Evolutionary conservation across 2,329 filamentous ascomycete species (phyloP).

Genomic region (Trichoderma guizhouense): DNA sequence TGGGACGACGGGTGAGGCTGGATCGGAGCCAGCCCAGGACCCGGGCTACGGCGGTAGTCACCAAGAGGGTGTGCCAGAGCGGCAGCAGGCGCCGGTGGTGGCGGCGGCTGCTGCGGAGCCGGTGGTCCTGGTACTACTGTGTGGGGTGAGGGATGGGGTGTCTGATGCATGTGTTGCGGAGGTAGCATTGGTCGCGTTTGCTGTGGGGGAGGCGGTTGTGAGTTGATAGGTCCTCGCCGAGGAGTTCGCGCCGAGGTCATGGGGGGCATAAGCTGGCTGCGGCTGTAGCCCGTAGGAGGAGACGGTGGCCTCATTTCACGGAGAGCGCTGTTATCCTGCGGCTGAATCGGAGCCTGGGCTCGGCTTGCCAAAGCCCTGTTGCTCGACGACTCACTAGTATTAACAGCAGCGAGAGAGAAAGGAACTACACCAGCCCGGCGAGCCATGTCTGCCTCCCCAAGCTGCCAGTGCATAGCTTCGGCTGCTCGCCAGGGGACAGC

Average conservation of each 20-base stretch:
- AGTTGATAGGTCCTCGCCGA: slow-evolving; percentile 36
- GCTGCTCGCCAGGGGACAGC: slow-evolving; percentile 90
- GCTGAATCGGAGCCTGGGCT: slow-evolving; percentile 43
- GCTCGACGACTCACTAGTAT: slow-evolving; percentile 40
- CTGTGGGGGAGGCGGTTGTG: slow-evolving; percentile 33
- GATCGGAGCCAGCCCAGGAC: slow-evolving; percentile 52
- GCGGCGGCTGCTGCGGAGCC: slow-evolving; percentile 26
- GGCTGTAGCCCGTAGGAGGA: slow-evolving; percentile 40
- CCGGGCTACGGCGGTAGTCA: slow-evolving; percentile 33
- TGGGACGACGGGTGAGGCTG: slow-evolving; percentile 41
- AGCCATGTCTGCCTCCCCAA: slow-evolving; percentile 92
- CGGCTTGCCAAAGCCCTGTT: slow-evolving; percentile 39
- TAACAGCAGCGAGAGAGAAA: slow-evolving; percentile 65
- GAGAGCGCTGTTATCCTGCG: slow-evolving; percentile 44
- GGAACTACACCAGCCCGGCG: slow-evolving; percentile 84
- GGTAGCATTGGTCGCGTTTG: slow-evolving; percentile 8
- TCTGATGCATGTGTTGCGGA: slow-evolving; percentile 25
- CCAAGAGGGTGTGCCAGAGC: slow-evolving; percentile 18
- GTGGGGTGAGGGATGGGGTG: slow-evolving; percentile 17
- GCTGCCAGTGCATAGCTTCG: slow-evolving; percentile 97
- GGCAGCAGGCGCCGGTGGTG: slow-evolving; percentile 23
- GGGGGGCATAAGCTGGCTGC: slow-evolving; percentile 32
- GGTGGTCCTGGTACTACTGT: slow-evolving; percentile 18
- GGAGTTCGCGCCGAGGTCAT: slow-evolving; percentile 36
- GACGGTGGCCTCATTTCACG: slow-evolving; percentile 43